phyloP scores from a whole-genome alignment of 371 early-diverging fungal species.

The Blyttiomyces sp. region DNA sequence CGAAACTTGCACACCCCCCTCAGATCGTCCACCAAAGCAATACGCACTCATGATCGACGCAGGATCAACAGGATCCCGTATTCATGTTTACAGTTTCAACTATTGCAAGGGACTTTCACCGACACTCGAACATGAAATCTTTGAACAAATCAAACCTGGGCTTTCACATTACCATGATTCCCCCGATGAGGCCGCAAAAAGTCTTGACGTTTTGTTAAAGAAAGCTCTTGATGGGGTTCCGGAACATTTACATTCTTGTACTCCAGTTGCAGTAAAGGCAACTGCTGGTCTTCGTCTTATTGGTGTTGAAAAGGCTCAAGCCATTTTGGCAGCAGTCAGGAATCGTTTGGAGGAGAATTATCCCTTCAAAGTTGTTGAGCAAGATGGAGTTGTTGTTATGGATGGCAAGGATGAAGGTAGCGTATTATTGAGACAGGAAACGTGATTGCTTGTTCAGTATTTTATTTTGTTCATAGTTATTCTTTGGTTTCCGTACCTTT shows the following conservation, averaged over 20 bases:
- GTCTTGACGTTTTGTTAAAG: slow-evolving; percentile 75
- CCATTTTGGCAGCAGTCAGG: slow-evolving; percentile 72
- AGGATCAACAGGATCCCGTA: slow-evolving; percentile 95
- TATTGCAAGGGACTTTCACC: slow-evolving; percentile 67
- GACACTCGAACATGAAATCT: slow-evolving; percentile 77
- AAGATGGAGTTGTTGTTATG: slow-evolving; percentile 82
- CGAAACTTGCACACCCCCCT: neutral
- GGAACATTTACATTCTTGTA: slow-evolving; percentile 65
- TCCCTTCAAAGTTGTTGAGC: slow-evolving; percentile 72
- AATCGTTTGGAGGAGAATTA: slow-evolving; percentile 64
- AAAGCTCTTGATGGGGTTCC: slow-evolving; percentile 76
- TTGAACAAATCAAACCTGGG: slow-evolving; percentile 82
- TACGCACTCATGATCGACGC: slow-evolving; percentile 89
- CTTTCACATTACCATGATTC: slow-evolving; percentile 67
- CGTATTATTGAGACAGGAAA: neutral
- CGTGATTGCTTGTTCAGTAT: no score
- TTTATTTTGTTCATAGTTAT: neutral
- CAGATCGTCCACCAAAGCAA: slow-evolving; percentile 30
- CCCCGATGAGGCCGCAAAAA: slow-evolving; percentile 74
- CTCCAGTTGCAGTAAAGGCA: slow-evolving; percentile 92
- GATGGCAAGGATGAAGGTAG: slow-evolving; percentile 88
- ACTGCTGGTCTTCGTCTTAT: slow-evolving; percentile 85
- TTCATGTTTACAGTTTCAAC: slow-evolving; percentile 91
- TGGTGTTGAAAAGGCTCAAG: slow-evolving; percentile 59
- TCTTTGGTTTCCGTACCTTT: no score